These are phyloP conservation scores for Lepidium campestre DNA, from an alignment of 441 rosid genomes.

Conservation along the genomic window DNA sequence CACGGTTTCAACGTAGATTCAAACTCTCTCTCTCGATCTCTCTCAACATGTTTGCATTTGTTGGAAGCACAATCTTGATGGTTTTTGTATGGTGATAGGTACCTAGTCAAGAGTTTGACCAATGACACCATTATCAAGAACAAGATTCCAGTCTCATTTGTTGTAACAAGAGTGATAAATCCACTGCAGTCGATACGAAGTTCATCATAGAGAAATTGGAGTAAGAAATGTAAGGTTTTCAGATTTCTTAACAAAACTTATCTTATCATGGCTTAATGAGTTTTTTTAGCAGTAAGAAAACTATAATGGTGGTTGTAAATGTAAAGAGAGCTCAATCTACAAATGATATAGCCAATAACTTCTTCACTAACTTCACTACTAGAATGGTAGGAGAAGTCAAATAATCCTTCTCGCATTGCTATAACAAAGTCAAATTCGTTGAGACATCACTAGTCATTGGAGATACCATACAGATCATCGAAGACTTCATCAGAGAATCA, in stretches of 20 bases:
- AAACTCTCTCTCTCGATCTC: background rate
- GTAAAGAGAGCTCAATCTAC: slow-evolving; percentile 67
- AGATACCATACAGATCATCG: no score
- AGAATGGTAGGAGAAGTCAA: no score
- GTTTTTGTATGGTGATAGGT: slow-evolving; percentile 38
- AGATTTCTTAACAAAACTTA: background rate
- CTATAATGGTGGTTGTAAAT: no score
- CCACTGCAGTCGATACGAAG: slow-evolving; percentile 86
- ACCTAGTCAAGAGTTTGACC: slow-evolving; percentile 77
- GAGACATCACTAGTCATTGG: no score
- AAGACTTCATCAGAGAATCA: no score
- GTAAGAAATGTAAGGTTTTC: slow-evolving; percentile 73
- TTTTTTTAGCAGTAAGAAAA: slow-evolving; percentile 59
- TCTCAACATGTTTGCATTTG: background rate
- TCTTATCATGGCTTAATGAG: background rate
- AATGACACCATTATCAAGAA: slow-evolving; percentile 62
- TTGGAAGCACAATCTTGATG: background rate
- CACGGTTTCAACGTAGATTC: slow-evolving; percentile 67
- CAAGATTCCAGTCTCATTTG: slow-evolving; percentile 77
- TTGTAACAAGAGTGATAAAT: slow-evolving; percentile 92
- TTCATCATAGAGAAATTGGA: slow-evolving; percentile 84
- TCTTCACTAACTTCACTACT: no score
- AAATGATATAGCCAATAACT: slow-evolving; percentile 78
- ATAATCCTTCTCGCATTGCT: no score
- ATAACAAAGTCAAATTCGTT: no score